A percentile compares a stretch with the other conserved stretches of the same genome.
Conservation (phyloP, 208 protist genomes). For the Trypanosoma scelopori region DNA sequence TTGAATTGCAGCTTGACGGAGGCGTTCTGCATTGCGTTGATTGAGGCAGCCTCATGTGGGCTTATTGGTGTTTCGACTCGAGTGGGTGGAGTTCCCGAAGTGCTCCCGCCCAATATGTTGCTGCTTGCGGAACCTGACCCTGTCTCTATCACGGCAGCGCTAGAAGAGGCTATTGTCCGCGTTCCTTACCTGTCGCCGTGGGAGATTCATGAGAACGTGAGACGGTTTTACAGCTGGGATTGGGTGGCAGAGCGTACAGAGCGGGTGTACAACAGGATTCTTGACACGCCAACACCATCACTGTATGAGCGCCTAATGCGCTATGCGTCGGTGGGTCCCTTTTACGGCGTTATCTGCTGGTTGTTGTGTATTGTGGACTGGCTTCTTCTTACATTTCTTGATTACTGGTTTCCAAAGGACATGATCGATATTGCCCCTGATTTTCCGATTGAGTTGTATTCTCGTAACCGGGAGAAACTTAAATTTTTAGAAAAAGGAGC, state of each 20-base stretch:
- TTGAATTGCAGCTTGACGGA: slow-evolving; percentile 98
- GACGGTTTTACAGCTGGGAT: slow-evolving; percentile 95
- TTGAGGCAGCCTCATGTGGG: slow-evolving; percentile 96
- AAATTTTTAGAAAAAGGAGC: slow-evolving; percentile 33
- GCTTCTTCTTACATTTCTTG: slow-evolving; percentile 74
- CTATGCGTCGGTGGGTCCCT: slow-evolving; percentile 83
- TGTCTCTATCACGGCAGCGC: slow-evolving; percentile 56
- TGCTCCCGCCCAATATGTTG: slow-evolving; percentile 95
- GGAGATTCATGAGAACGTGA: slow-evolving; percentile 87
- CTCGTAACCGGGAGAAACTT: slow-evolving; percentile 79
- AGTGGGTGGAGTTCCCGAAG: slow-evolving; percentile 98
- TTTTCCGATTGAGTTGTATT: slow-evolving; percentile 85
- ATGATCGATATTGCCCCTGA: slow-evolving; percentile 92
- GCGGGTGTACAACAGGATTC: slow-evolving; percentile 93
- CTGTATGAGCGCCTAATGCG: slow-evolving; percentile 83
- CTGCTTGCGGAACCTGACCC: slow-evolving; percentile 91
- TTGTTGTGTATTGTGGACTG: slow-evolving; percentile 84
- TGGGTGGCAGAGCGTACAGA: slow-evolving; percentile 94
- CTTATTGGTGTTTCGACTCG: slow-evolving; percentile 95
- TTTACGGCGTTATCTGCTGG: slow-evolving; percentile 92
- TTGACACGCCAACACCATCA: slow-evolving; percentile 44
- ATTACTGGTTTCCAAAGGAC: slow-evolving; percentile 74
- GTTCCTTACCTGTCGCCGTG: slow-evolving; percentile 80
- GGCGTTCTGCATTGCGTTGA: slow-evolving; percentile 98
- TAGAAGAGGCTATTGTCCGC: slow-evolving; percentile 72